A percentile compares a stretch with the other conserved stretches of the same genome.
These are phyloP conservation scores for Phoma sp. DNA, from an alignment of 2,329 filamentous ascomycete species.

Conservation along the genomic window DNA sequence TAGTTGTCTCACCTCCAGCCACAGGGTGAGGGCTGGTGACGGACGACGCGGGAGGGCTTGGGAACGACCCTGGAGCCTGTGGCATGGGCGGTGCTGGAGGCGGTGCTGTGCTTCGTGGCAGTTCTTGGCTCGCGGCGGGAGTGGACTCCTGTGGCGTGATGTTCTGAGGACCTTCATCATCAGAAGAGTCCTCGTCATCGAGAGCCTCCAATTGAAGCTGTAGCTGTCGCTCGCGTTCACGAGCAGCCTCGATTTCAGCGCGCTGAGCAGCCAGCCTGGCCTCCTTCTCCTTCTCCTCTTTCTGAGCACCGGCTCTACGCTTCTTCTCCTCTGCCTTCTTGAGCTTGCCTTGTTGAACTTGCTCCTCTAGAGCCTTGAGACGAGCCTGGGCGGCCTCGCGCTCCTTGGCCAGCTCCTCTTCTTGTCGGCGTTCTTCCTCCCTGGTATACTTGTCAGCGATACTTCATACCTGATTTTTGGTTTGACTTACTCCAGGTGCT, in stretches of 20 bases:
- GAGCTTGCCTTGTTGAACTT: constrained; percentile 90
- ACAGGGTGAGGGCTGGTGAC: constrained; percentile 57
- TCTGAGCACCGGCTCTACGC: constrained; percentile 84
- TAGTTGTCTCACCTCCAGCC: constrained; percentile 81
- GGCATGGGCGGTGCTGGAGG: constrained; percentile 57
- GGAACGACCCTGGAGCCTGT: constrained; percentile 53
- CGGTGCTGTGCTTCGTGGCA: constrained; percentile 54
- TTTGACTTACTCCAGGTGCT: constrained; percentile 79
- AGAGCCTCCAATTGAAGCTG: constrained; percentile 84
- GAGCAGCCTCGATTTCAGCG: constrained; percentile 90
- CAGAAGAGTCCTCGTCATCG: constrained; percentile 71
- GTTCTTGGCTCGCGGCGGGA: constrained; percentile 64
- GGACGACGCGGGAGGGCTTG: constrained; percentile 58
- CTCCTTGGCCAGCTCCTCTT: constrained; percentile 81
- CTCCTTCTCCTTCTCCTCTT: constrained; percentile 89
- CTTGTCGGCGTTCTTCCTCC: constrained; percentile 75
- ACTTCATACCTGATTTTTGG: background rate
- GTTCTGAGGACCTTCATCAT: constrained; percentile 78
- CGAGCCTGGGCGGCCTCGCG: constrained; percentile 82
- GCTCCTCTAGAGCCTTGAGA: constrained; percentile 88
- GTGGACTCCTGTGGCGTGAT: constrained; percentile 69
- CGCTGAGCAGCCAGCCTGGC: constrained; percentile 81
- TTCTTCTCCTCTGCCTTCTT: constrained; percentile 97
- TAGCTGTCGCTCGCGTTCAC: constrained; percentile 87
- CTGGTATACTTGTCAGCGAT: constrained; percentile 57